Conservation (phyloP, 768 basidiomycete genomes). For the Lyophyllum decastes region DNA sequence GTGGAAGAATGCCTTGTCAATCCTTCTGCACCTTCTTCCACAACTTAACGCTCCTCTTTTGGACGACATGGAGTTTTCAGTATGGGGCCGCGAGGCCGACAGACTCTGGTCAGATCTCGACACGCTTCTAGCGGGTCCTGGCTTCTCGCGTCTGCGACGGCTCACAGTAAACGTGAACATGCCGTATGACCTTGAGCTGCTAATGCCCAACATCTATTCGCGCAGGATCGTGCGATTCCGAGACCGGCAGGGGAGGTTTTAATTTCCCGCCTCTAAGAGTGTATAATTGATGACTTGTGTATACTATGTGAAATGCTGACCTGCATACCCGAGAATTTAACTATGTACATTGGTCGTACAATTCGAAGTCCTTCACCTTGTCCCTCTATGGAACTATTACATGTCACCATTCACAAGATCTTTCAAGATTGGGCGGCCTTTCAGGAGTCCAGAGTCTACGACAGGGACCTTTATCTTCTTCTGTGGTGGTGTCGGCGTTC, state of each 20-base stretch:
- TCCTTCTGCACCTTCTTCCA: background rate
- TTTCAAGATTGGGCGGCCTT: constrained; percentile 57
- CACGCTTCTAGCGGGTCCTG: background rate
- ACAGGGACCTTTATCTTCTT: constrained; percentile 35
- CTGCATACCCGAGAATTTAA: no score
- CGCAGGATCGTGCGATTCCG: no score
- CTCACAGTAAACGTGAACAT: constrained; percentile 4
- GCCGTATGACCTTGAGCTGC: no score
- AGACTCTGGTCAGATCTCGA: background rate
- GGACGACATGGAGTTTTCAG: constrained; percentile 1
- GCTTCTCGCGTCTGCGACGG: background rate
- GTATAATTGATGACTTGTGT: no score
- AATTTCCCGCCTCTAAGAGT: no score
- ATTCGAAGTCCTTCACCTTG: no score
- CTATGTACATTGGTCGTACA: no score
- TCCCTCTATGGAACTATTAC: no score
- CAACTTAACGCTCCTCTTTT: background rate
- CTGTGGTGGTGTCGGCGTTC: constrained; percentile 22
- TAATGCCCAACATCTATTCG: no score
- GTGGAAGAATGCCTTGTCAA: background rate
- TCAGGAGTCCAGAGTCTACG: constrained; percentile 46
- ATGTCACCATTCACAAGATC: constrained; percentile 54
- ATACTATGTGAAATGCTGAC: no score
- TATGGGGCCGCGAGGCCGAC: background rate
- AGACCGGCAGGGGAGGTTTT: no score